These are phyloP conservation scores for Talaromyces sp. DNA, from an alignment of 2,329 filamentous ascomycete species.

Conservation along the genomic window DNA sequence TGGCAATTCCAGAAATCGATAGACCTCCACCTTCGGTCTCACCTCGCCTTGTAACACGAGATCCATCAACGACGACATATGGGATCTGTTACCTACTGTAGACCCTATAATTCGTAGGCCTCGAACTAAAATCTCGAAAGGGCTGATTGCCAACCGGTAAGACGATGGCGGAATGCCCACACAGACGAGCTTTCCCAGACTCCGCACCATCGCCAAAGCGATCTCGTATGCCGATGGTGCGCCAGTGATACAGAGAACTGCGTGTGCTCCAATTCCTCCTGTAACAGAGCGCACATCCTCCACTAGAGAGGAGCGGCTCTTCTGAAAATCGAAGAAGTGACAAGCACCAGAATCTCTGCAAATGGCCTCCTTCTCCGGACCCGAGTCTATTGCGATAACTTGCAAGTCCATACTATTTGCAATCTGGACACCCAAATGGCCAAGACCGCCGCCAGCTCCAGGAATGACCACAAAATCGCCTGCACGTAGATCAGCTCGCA, in stretches of 20 bases:
- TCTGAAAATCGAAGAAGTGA: neutral
- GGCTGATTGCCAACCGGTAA: neutral
- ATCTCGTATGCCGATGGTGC: constrained; percentile 2
- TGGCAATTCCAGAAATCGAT: neutral
- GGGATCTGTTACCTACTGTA: neutral
- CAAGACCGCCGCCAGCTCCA: neutral
- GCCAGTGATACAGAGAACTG: constrained; percentile 6
- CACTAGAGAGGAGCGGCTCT: neutral
- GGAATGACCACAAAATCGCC: neutral
- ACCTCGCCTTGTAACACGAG: neutral
- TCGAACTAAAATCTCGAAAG: neutral
- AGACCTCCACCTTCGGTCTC: neutral
- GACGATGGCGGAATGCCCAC: neutral
- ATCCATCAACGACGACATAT: neutral
- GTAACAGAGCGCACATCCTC: neutral
- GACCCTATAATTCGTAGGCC: neutral
- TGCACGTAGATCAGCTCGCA: neutral
- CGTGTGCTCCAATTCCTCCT: constrained; percentile 9
- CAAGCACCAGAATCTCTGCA: neutral
- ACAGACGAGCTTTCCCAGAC: constrained; percentile 6
- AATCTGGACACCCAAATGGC: neutral
- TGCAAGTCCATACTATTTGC: neutral
- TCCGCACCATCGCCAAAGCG: constrained; percentile 5
- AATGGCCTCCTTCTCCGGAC: neutral
- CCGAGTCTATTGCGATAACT: neutral